Evolutionary conservation across 2,329 filamentous ascomycete genomes (phyloP), one percentile per base, ranked within the genome.

Genomic region (Ilyonectria robusta): DNA sequence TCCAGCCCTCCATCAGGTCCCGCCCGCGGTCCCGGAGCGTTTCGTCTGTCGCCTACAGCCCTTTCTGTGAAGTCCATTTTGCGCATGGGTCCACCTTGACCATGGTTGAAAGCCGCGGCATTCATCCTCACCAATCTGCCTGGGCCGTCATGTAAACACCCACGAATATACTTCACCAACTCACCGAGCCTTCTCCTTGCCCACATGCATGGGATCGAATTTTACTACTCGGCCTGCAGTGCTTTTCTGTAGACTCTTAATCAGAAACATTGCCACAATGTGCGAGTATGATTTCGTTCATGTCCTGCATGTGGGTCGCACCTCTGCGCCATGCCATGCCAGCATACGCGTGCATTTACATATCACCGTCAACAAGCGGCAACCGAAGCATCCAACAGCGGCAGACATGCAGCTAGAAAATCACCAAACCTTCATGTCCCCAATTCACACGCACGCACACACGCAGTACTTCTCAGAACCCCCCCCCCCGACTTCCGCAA

Each of bases 271-370:
- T 15, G 48, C 47, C 35, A 13, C 53, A 6, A 21, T 59, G 48
- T n/a, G 23, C 47, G 23, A n/a, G 50, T 50, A 26, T 13, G 31
- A 33, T 33, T 11, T 9, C 11, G 31, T 33, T 33, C 31, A 33
- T 11, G 7, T 33, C 26, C 17, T 42, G 21, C 13, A 15, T 58
- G 48, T 65, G 62, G 62, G 62, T 59, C 55, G 42, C 42, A 55
- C 48, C 31, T 48, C 62, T 51, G 19, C 23, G 17, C 31, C 62
- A 59, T 54, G 17, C 40, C 62, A 59, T 54, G 56, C 40, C 55
- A 55, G 62, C 55, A 55, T 59, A 65, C 62, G 62, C 50, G 42
- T 47, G 59, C 56, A 46, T n/a, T 21, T 44, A 57, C 62, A 59
- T 47, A 55, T 40, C 44, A 48, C 40, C 26, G 26, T 26, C 26